Conservation (phyloP, 176 grass and related monocot genomes). For the Ensete ventricosum region DNA sequence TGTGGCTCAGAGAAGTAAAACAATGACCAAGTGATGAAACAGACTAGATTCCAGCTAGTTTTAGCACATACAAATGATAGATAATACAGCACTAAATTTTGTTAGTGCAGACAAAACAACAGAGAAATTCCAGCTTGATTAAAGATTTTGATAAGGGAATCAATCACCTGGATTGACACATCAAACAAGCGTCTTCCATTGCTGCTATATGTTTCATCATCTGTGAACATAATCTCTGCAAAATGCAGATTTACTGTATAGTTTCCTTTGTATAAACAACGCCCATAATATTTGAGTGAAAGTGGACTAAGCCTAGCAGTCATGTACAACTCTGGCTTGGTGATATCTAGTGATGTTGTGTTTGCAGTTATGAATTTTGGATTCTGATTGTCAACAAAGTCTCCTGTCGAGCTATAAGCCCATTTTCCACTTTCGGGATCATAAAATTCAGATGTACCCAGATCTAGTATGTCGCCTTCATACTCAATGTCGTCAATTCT, state of each 20-base stretch:
- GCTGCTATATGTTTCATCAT: constrained; percentile 17
- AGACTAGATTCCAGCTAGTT: neutral
- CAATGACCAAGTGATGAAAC: neutral
- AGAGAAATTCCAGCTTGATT: neutral
- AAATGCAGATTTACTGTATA: constrained; percentile 16
- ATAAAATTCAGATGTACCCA: neutral
- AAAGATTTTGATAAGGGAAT: neutral
- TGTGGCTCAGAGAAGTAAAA: neutral
- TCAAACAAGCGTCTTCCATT: constrained; percentile 16
- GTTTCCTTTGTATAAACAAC: constrained; percentile 11
- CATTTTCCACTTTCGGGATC: constrained; percentile 5
- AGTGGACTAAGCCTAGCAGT: constrained; percentile 9
- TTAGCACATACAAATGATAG: neutral
- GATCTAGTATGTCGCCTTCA: constrained; percentile 1
- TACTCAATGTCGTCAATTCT: constrained; percentile 1
- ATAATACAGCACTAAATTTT: neutral
- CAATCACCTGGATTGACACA: constrained; percentile 15
- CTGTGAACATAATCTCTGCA: constrained; percentile 16
- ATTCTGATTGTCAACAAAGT: neutral
- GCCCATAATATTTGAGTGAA: constrained; percentile 18
- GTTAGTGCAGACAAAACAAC: neutral
- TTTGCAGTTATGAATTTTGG: neutral
- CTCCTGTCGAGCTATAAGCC: constrained; percentile 18
- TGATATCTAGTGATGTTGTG: constrained; percentile 4
- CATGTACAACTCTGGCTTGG: neutral